Conservation (phyloP, 1,284 basidiomycete genomes). For the Pholiota adiposa region DNA sequence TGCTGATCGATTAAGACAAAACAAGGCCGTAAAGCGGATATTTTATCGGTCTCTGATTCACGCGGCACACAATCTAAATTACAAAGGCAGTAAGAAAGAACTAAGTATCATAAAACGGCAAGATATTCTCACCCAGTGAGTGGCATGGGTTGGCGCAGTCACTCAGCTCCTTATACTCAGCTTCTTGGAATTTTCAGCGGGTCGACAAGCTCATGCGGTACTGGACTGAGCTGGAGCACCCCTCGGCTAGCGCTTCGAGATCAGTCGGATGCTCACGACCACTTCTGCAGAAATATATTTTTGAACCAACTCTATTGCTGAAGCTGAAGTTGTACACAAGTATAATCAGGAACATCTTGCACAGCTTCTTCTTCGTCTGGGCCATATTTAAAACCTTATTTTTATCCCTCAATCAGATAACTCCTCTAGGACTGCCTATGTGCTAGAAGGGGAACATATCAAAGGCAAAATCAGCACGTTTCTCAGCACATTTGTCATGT, state of each 20-base stretch:
- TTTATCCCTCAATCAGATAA: not conserved
- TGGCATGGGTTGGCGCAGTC: not conserved
- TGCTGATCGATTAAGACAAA: not conserved
- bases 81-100: not conserved
- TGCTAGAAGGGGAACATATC: not conserved
- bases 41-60: not conserved
- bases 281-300: not conserved
- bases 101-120: not conserved
- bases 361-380: not conserved
- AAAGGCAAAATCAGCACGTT: not conserved
- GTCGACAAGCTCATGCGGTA: not conserved
- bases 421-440: not conserved
- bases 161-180: not conserved
- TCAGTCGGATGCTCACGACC: not conserved
- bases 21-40: not conserved
- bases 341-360: not conserved
- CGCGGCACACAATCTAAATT: not conserved
- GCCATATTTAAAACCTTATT: not conserved
- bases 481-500: not conserved
- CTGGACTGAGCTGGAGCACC: not conserved
- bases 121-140: not conserved
- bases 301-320: not conserved
- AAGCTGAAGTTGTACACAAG: not conserved
- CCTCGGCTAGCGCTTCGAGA: not conserved
- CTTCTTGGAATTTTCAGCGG: not conserved